These are phyloP conservation scores for Purshia tridentata DNA, from an alignment of 306 rosid species.

Conservation along the genomic window DNA sequence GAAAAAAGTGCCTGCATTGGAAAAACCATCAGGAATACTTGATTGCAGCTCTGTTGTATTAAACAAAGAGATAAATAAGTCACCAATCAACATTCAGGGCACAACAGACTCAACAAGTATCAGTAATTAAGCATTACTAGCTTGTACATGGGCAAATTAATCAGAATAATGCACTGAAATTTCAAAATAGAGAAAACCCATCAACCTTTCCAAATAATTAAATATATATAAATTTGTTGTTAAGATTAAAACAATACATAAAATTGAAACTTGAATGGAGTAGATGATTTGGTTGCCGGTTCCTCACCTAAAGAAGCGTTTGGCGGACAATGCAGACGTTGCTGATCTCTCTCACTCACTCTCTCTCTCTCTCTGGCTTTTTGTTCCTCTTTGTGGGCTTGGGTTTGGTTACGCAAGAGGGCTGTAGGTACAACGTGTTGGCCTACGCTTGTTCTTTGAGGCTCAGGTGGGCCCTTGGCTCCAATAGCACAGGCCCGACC, in stretches of 20 bases:
- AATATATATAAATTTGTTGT: background rate
- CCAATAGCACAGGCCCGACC: too few relatives aligned
- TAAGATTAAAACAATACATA: background rate
- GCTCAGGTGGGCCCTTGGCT: too few relatives aligned
- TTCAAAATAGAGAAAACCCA: background rate
- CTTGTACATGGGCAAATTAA: background rate
- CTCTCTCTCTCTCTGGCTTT: background rate
- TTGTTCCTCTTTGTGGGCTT: background rate
- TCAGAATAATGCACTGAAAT: background rate
- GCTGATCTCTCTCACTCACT: background rate
- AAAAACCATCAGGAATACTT: background rate
- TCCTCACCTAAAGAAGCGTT: conserved; percentile 2
- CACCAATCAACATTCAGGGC: background rate
- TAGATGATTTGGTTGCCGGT: background rate
- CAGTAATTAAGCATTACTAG: background rate
- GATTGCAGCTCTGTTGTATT: background rate
- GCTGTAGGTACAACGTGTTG: too few relatives aligned
- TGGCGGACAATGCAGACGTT: conserved; percentile 1
- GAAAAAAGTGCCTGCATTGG: background rate
- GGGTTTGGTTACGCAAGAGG: background rate
- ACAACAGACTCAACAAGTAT: background rate
- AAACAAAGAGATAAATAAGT: background rate
- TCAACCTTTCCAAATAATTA: background rate
- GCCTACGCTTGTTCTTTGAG: too few relatives aligned
- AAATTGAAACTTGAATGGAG: background rate